Conservation (phyloP, 2,329 filamentous ascomycete species). For the Trichoderma gracile region DNA sequence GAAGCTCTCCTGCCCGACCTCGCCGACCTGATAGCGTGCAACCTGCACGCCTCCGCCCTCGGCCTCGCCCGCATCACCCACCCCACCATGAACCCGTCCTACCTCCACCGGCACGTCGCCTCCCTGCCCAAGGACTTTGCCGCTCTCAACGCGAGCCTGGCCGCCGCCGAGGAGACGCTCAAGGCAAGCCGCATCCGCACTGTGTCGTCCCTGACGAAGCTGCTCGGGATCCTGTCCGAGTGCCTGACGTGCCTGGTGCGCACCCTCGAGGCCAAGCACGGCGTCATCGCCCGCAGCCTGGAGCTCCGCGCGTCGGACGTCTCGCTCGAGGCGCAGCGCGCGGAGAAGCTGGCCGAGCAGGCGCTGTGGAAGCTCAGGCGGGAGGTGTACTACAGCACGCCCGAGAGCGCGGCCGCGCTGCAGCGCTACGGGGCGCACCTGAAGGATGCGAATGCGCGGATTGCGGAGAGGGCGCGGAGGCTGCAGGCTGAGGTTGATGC, state of each 20-base stretch:
- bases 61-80: slow-evolving; percentile 51
- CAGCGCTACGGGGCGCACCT: slow-evolving; percentile 52
- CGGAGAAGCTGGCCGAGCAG: slow-evolving; percentile 42
- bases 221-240: slow-evolving; percentile 45
- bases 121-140: slow-evolving; percentile 46
- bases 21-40: slow-evolving; percentile 48
- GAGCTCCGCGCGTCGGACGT: slow-evolving; percentile 53
- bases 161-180: slow-evolving; percentile 38
- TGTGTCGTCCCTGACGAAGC: slow-evolving; percentile 40
- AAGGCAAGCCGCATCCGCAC: slow-evolving; percentile 43
- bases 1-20: slow-evolving; percentile 51
- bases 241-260: slow-evolving; percentile 49
- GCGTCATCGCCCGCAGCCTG: slow-evolving; percentile 51
- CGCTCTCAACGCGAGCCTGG: slow-evolving; percentile 40
- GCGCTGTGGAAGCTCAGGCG: slow-evolving; percentile 40
- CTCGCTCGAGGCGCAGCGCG: slow-evolving; percentile 46
- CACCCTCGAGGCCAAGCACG: slow-evolving; percentile 57
- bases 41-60: slow-evolving; percentile 52
- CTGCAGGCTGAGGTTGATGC: slow-evolving; percentile 48
- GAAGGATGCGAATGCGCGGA: slow-evolving; percentile 48
- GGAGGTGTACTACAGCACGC: slow-evolving; percentile 51
- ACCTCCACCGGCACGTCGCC: slow-evolving; percentile 59
- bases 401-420: slow-evolving; percentile 47
- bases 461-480: slow-evolving; percentile 46
- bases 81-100: slow-evolving; percentile 55